Base-by-base conservation (phyloP, 2,329 filamentous ascomycete genomes). In the Sporothrix sp. region DNA sequence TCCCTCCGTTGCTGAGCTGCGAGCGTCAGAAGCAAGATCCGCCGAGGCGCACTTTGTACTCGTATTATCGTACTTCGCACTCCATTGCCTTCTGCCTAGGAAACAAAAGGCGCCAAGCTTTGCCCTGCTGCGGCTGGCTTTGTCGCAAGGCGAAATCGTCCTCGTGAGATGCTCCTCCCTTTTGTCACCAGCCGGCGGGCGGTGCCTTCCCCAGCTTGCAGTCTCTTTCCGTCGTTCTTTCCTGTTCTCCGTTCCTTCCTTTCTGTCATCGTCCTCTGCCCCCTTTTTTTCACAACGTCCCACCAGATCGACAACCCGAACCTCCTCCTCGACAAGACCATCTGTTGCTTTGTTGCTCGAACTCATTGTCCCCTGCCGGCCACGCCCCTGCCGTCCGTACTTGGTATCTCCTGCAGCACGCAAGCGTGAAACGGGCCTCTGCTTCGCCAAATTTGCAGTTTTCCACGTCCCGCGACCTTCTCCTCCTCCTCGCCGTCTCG, bases 351-450 rank as follows among this genome's bases (percentile, higher is more conserved):
- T n/a, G n/a, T n/a, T n/a, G n/a, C n/a, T n/a, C n/a, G n/a, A n/a
- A n/a, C n/a, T n/a, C n/a, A n/a, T n/a, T n/a, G n/a, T n/a, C n/a
- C n/a, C n/a, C 43, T 48, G 32, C 35, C 27, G 30, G 21, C 30
- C 28, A 36, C 39, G n/a, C n/a, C 48, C 38, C 32, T 45, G 48
- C 38, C 32, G 16, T 21, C 23, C 11, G 28, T 32, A 16, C 48
- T 42, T 20, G 30, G 35, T 33, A 21, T 47, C 42, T 38, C 48
- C 48, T 48, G 48, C 33, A 32, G 37, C 18, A 35, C 11, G 20
- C 32, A 27, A 48, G 25, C 33, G 25, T 52, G 50, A 52, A 52
- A 49, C 50, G 32, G 14, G 14, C 10, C 33, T 14, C 23, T 30
- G 38, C 28, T 39, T 30, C 46, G 36, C 20, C 36, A 38, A 33